Evolutionary conservation across 768 basidiomycete genomes (phyloP).

Genomic region (Russula vinacea): DNA sequence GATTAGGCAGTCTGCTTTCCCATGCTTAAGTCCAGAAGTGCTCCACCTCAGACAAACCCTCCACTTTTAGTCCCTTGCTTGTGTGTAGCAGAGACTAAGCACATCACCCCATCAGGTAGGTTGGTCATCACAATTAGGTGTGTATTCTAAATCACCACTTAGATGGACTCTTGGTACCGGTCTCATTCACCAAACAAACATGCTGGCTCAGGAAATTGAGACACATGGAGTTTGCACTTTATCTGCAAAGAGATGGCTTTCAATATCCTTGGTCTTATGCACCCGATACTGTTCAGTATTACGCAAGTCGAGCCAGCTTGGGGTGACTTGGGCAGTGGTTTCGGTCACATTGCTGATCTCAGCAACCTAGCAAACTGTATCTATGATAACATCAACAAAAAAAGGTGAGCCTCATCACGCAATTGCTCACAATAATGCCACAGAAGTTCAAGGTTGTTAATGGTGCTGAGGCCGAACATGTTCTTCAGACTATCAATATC

Average conservation of each 20-base stretch:
- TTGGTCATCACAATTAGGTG: slow-evolving; percentile 17
- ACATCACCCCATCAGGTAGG: slow-evolving; percentile 93
- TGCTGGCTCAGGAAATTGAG: slow-evolving; percentile 91
- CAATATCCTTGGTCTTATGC: slow-evolving; percentile 99
- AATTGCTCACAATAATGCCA: slow-evolving; percentile 87
- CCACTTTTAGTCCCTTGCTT: no score
- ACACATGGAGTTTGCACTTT: slow-evolving; percentile 93
- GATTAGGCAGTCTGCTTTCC: no score
- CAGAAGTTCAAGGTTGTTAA: slow-evolving; percentile 92
- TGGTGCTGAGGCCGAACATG: slow-evolving; percentile 89
- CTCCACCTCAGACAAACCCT: no score
- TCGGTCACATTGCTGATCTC: slow-evolving; percentile 94
- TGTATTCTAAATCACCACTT: slow-evolving; percentile 18
- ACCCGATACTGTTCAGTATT: slow-evolving; percentile 97
- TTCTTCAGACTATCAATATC: slow-evolving; percentile 88
- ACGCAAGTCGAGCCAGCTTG: slow-evolving; percentile 99
- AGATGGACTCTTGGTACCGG: slow-evolving; percentile 99
- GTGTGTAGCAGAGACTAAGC: no score
- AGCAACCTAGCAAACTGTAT: slow-evolving; percentile 89
- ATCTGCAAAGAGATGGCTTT: slow-evolving; percentile 99
- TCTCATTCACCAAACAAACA: slow-evolving; percentile 93
- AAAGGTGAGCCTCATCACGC: slow-evolving; percentile 92
- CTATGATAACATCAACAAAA: slow-evolving; percentile 70
- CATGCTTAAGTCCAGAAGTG: no score
- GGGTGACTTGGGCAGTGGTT: slow-evolving; percentile 97